These are phyloP conservation scores for Moesziomyces sp. DNA, from an alignment of 1,284 basidiomycete genomes.

Conservation along the genomic window DNA sequence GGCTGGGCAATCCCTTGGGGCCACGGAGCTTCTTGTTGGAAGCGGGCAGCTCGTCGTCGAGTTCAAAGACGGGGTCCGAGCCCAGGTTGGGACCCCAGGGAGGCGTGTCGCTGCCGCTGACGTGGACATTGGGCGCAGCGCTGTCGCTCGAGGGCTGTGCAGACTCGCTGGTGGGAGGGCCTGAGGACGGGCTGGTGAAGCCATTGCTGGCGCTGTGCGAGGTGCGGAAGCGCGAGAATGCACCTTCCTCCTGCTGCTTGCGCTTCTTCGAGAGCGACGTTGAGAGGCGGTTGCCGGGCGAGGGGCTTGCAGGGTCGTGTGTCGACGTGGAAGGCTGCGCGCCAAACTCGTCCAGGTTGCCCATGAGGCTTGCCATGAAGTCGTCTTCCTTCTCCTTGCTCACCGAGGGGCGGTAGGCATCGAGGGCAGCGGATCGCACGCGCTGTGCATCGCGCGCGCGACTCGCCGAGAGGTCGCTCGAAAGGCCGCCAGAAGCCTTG, in stretches of 20 bases:
- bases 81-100: slow-evolving; percentile 55
- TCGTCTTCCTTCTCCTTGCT: slow-evolving; percentile 64
- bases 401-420: slow-evolving; percentile 50
- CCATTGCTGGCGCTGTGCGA: slow-evolving; percentile 29
- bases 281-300: slow-evolving; percentile 28
- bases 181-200: slow-evolving; percentile 46
- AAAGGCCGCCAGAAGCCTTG: slow-evolving; percentile 14
- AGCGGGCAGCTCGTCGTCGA: slow-evolving; percentile 34
- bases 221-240: slow-evolving; percentile 39
- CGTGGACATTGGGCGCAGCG: slow-evolving; percentile 44
- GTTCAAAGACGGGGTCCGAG: slow-evolving; percentile 42
- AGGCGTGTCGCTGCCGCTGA: slow-evolving; percentile 61
- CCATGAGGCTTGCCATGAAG: slow-evolving; percentile 65
- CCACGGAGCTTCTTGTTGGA: slow-evolving; percentile 52
- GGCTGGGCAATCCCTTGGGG: slow-evolving; percentile 33
- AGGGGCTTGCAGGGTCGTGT: slow-evolving; percentile 46
- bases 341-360: slow-evolving; percentile 53
- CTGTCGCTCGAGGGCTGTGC: slow-evolving; percentile 46
- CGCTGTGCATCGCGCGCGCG: slow-evolving; percentile 38
- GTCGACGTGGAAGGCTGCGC: slow-evolving; percentile 32
- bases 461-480: slow-evolving; percentile 18
- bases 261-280: slow-evolving; percentile 35
- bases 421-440: slow-evolving; percentile 29
- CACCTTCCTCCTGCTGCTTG: slow-evolving; percentile 38
- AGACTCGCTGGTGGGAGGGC: slow-evolving; percentile 44